A percentile compares a stretch with the other conserved stretches of the same genome.
Conservation (phyloP, 2,329 filamentous ascomycete species). For the Ascochyta viciae-villosae region DNA sequence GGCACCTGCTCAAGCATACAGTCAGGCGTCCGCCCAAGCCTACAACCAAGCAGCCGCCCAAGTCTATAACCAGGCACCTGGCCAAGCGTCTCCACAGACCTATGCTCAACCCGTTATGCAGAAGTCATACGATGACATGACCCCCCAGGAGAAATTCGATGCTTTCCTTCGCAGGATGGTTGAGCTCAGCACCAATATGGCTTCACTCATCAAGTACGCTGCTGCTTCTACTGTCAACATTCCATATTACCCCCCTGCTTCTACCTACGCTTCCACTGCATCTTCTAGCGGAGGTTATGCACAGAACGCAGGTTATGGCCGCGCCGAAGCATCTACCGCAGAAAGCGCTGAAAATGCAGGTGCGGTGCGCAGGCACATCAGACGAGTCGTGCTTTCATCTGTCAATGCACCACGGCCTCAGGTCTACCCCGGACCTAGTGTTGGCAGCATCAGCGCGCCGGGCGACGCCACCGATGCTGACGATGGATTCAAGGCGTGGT, state of each 20-base stretch:
- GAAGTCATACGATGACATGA: slow-evolving; percentile 8
- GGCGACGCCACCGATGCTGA: slow-evolving; percentile 12
- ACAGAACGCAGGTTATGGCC: neutral
- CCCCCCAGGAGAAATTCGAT: slow-evolving; percentile 2
- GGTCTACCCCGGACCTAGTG: slow-evolving; percentile 6
- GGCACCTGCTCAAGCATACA: neutral
- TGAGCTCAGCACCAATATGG: slow-evolving; percentile 12
- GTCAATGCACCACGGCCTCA: neutral
- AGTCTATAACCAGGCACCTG: neutral
- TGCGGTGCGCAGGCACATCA: neutral
- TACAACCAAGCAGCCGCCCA: neutral
- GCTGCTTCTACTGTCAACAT: slow-evolving; percentile 7
- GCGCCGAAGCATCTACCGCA: neutral
- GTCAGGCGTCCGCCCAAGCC: neutral
- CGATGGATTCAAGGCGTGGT: slow-evolving; percentile 11
- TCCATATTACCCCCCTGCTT: slow-evolving; percentile 6
- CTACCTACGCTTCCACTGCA: neutral
- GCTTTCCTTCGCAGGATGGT: slow-evolving; percentile 14
- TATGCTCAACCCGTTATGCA: neutral
- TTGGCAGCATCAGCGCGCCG: slow-evolving; percentile 8
- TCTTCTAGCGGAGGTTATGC: too few species aligned
- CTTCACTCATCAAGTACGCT: slow-evolving; percentile 15
- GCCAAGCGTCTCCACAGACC: neutral
- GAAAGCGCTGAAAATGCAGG: neutral
- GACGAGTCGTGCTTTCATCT: neutral